A percentile compares a stretch with the other conserved stretches of the same genome.
Evolutionary conservation across 352 stramenopile genomes (phyloP).

Genomic region (Pseudoperonospora humuli): DNA sequence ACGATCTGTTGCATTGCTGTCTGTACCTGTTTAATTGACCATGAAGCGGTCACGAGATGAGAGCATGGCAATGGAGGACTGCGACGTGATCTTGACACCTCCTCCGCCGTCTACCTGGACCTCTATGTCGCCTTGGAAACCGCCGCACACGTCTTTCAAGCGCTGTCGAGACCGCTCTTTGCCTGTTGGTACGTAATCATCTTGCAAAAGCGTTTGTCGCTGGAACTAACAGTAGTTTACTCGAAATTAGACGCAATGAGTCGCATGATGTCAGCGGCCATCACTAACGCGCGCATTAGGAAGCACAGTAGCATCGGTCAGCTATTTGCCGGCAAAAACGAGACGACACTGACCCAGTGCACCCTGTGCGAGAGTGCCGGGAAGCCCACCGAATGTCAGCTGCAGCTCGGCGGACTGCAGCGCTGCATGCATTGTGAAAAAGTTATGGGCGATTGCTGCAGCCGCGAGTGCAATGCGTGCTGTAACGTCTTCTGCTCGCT

Average conservation of each 20-base stretch:
- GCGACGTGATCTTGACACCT: constrained; percentile 19
- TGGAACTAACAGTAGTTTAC: constrained; percentile 6
- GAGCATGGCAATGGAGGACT: constrained; percentile 8
- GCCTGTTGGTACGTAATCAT: constrained; percentile 40
- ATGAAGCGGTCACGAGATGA: constrained; percentile 54
- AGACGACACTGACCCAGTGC: constrained; percentile 18
- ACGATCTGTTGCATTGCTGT: background rate
- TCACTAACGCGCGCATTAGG: constrained; percentile 62
- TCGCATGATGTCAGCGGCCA: constrained; percentile 65
- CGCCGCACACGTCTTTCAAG: constrained; percentile 33
- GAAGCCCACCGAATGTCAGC: constrained; percentile 10
- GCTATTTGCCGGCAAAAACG: constrained; percentile 27
- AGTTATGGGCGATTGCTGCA: constrained; percentile 49
- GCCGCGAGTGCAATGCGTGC: constrained; percentile 51
- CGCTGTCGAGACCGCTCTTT: constrained; percentile 60
- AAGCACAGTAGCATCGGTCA: constrained; percentile 41
- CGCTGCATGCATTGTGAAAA: constrained; percentile 61
- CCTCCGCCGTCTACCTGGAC: constrained; percentile 16
- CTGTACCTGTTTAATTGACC: background rate
- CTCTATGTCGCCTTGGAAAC: constrained; percentile 56
- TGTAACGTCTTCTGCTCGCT: constrained; percentile 51
- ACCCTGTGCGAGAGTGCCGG: constrained; percentile 27
- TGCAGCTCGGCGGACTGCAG: constrained; percentile 10
- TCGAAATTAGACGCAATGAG: constrained; percentile 52
- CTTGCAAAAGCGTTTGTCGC: background rate